These are phyloP conservation scores for Pistacia integerrima DNA, from an alignment of 345 rosid species.

Conservation along the genomic window DNA sequence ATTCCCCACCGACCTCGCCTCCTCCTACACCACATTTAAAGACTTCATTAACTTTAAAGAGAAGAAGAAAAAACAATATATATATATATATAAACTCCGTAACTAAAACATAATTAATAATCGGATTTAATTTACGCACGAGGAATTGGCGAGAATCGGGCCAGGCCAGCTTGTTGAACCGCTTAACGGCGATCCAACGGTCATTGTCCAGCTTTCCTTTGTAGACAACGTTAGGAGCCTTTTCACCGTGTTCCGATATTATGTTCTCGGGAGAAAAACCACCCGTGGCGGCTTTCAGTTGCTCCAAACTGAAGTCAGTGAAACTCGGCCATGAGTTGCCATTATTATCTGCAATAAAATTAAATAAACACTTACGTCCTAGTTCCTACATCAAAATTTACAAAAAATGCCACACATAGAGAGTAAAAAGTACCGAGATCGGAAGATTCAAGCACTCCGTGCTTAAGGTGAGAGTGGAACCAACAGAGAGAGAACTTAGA, in stretches of 20 bases:
- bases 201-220: slow-evolving; percentile 77
- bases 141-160: slow-evolving; percentile 96
- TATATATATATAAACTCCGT: not conserved
- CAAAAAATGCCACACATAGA: not conserved
- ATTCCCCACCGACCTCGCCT: slow-evolving; percentile 85
- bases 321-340: slow-evolving; percentile 73
- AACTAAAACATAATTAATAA: not conserved
- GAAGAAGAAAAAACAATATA: no score
- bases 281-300: slow-evolving; percentile 68
- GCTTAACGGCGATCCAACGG: slow-evolving; percentile 82
- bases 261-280: slow-evolving; percentile 84
- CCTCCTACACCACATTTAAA: slow-evolving; percentile 54
- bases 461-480: slow-evolving; percentile 67
- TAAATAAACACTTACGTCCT: not conserved
- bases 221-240: slow-evolving; percentile 92
- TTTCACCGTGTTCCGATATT: slow-evolving; percentile 97
- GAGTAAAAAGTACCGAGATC: slow-evolving; percentile 62
- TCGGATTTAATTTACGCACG: slow-evolving; percentile 38
- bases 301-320: slow-evolving; percentile 73
- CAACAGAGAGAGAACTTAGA: slow-evolving; percentile 72
- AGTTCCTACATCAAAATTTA: not conserved
- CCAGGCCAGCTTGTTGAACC: slow-evolving; percentile 89
- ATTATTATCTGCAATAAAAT: slow-evolving; percentile 55
- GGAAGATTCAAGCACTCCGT: slow-evolving; percentile 59
- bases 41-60: not conserved